A percentile compares a stretch with the other conserved stretches of the same genome.
Evolutionary conservation across 805 yeast genomes (phyloP).

Genomic region (Gaillardinia entomophila): DNA sequence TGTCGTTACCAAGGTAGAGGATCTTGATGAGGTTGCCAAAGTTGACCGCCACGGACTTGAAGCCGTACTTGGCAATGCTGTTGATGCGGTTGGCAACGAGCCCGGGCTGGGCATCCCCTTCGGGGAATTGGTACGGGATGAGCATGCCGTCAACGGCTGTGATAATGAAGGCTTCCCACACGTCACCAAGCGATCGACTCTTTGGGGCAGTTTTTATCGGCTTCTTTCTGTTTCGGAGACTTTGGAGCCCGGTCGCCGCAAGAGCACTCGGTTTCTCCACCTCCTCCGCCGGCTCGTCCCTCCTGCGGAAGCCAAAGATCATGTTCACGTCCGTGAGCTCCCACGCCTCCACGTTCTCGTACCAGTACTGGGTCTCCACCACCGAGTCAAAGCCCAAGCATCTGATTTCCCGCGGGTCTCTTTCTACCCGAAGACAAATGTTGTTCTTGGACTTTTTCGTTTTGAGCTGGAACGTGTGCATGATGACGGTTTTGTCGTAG

Average conservation of each 20-base stretch:
- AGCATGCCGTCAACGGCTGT: conserved; percentile 59
- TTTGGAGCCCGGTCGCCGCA: not conserved
- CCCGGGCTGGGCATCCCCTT: conserved; percentile 18
- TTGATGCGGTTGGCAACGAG: conserved; percentile 52
- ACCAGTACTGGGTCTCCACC: conserved; percentile 64
- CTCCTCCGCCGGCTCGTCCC: conserved; percentile 17
- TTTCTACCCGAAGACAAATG: conserved; percentile 82
- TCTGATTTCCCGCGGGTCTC: conserved; percentile 88
- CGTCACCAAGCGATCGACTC: conserved; percentile 18
- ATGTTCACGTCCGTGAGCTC: conserved; percentile 71
- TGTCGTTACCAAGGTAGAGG: conserved; percentile 71
- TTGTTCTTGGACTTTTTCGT: conserved; percentile 65
- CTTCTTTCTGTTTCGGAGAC: conserved; percentile 5
- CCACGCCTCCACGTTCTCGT: conserved; percentile 69
- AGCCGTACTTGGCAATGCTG: conserved; percentile 67
- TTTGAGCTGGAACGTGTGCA: conserved; percentile 70
- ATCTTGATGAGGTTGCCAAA: conserved; percentile 72
- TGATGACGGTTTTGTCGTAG: conserved; percentile 50
- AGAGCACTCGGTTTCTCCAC: conserved; percentile 1
- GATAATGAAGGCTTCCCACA: conserved; percentile 83
- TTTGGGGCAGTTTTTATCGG: conserved; percentile 5
- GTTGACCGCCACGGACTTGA: conserved; percentile 67
- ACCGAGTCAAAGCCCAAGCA: conserved; percentile 81
- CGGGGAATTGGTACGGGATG: conserved; percentile 50
- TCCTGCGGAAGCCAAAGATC: conserved; percentile 51